Base-by-base conservation (phyloP, 352 stramenopile species). In the Globisporangium alternatum region DNA sequence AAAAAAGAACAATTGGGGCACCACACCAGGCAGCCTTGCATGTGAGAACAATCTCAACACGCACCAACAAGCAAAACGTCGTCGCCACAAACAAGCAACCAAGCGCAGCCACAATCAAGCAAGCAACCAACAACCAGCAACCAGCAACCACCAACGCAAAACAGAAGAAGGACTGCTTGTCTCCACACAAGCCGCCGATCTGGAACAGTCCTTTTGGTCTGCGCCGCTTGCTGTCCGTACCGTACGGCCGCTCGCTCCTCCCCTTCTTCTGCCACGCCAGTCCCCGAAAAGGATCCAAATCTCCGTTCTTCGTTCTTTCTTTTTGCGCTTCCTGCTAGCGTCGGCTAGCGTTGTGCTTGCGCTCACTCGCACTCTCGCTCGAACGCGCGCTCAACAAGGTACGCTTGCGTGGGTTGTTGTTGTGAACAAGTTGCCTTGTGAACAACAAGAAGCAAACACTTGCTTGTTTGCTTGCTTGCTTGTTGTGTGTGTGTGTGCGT, bases 51-150 rank as follows among this genome's bases (percentile, higher is more conserved):
- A 48, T 48, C 41, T 4, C 39, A 45, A 19, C 25, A 54, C 21
- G 48, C 22, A 56, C 25, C 15, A 56, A 56, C 15, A 56, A 56
- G 30, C 31, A 35, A 56, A 56, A 43, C 51, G 51, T 17, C n/a
- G 28, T 25, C n/a, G 28, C 17, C 22, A 12, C 47, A 35, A 33
- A 12, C 47, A 30, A 28, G 19, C 44, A 28, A 52, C 2, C 44
- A 51, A 52, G n/a, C 47, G 6, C n/a, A 53, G 47, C 21, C 10
- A 35, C 35, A 35, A 13, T 25, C 13, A 28, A 48, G 8, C 17
- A 47, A 60, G 4, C 52, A 58, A 31, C 19, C 30, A 56, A 45
- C 39, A 45, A 45, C 1, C 37, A 9, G 33, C 33, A 43, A 28
- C 47, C 30, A 55, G 8, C 49, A 55, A 25, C 22, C 3, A 52